A percentile compares a stretch with the other conserved stretches of the same genome.
phyloP scores from a whole-genome alignment of 306 rosid genomes.

The Erythrophleum fordii region DNA sequence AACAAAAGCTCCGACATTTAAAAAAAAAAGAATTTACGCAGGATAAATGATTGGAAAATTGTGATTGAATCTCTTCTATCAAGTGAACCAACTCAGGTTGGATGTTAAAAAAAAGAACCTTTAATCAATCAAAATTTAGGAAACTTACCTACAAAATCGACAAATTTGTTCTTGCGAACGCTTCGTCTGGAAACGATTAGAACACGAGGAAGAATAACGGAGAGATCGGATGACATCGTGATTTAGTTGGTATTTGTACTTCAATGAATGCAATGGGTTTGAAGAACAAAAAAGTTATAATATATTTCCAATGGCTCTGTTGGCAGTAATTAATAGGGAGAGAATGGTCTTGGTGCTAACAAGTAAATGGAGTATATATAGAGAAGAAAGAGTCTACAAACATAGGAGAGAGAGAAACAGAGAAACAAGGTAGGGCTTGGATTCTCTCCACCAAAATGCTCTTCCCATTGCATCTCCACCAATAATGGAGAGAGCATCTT shows the following conservation, averaged over 20 bases:
- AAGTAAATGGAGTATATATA: background rate
- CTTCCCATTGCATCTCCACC: too few relatives aligned
- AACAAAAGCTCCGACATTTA: too few relatives aligned
- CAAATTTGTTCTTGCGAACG: conserved; percentile 96
- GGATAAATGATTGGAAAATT: too few relatives aligned
- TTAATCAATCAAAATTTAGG: background rate
- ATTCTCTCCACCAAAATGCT: too few relatives aligned
- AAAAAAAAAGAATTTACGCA: too few relatives aligned
- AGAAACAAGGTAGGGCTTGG: too few relatives aligned
- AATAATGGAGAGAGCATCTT: too few relatives aligned
- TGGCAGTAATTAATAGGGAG: background rate
- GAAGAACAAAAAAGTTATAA: background rate
- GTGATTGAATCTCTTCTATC: too few relatives aligned
- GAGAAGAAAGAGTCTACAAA: background rate
- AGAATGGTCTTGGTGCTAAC: too few relatives aligned
- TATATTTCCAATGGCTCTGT: background rate
- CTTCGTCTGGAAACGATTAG: conserved; percentile 88
- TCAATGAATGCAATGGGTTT: background rate
- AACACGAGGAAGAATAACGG: conserved; percentile 86
- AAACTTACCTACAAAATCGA: conserved; percentile 82
- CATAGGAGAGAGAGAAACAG: background rate
- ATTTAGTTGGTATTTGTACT: background rate
- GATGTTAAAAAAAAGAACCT: background rate
- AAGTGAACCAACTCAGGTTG: too few relatives aligned
- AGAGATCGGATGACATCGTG: conserved; percentile 71